phyloP scores from a whole-genome alignment of 1,284 basidiomycete species.

The Trametes hirsuta region DNA sequence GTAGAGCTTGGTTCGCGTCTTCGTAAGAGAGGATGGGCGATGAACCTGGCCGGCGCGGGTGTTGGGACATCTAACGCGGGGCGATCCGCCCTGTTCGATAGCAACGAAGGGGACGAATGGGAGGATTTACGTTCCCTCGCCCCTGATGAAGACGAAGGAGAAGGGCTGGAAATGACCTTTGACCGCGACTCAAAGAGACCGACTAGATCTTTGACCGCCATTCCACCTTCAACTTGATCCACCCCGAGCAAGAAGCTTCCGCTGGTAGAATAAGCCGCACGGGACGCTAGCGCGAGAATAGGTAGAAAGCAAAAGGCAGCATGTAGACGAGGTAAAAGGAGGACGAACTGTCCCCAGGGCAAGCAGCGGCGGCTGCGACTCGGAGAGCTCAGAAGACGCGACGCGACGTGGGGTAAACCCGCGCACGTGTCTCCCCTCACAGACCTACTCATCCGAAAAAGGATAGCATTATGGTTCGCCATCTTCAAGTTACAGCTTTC shows the following conservation, averaged over 20 bases:
- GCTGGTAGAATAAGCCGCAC: background rate
- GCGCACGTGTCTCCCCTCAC: slow-evolving; percentile 18
- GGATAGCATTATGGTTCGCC: background rate
- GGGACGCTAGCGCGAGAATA: slow-evolving; percentile 3
- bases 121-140: slow-evolving; percentile 3
- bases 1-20: slow-evolving; percentile 28
- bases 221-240: background rate
- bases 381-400: background rate
- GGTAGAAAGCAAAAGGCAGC: background rate
- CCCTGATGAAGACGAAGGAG: slow-evolving; percentile 8
- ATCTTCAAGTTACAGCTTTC: no score
- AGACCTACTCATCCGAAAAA: slow-evolving; percentile 4
- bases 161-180: background rate
- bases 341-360: background rate
- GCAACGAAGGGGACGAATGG: background rate
- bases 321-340: background rate
- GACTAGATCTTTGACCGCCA: slow-evolving; percentile 38
- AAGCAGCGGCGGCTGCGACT: no score
- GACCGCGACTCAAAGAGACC: slow-evolving; percentile 32
- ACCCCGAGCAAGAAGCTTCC: no score
- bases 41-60: slow-evolving; percentile 18
- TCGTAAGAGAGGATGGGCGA: slow-evolving; percentile 29
- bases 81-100: background rate
- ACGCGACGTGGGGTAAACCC: slow-evolving; percentile 9
- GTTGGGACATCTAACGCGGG: background rate